Evolutionary conservation across 495 filamentous ascomycete species (phyloP), one percentile per base, ranked within the genome.

Genomic region (Penicillium cinerascens): DNA sequence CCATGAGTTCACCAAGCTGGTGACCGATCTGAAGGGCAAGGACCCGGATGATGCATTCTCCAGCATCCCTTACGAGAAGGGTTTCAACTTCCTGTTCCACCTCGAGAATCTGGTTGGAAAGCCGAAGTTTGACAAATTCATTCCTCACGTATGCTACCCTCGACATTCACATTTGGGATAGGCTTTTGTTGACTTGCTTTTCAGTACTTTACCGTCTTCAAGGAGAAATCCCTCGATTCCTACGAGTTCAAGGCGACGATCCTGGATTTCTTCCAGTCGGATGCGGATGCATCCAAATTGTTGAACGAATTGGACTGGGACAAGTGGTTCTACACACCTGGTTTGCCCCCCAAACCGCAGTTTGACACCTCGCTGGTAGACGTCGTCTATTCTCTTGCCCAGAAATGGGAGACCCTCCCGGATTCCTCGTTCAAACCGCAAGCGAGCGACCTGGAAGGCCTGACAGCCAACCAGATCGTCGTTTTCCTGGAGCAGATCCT

Each of bases 11-110:
- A 98, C 92, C 0, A 96, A 95, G 66, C 75, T 98, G 45, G 79
- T 95, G 48, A 80, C 90, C 41, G 85, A 87, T 58, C 82, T 97
- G 44, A 88, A 92, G 63, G 92, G 88, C 39, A 85, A 92, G 62
- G 91, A 97, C 62, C 92, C 92, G 0, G 93, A 97, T 68, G 92
- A 98, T 72, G 89, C 91, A 6, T 98, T 96, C 71, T 92, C 87
- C 44, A 86, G 81, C 25, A 76, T 97, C 23, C 93, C 93, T 6
- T 79, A 80, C 46, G 78, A 87, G 66, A 87, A 87, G 64, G 88
- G 88, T 4, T 91, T 88, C 60, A 81, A 80, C 53, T 88, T 89
- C 61, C 74, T 98, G 46, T 96, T 86, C 66, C 80, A 88, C 56
- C 79, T 98, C 8, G 93, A 98, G 55, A 85, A 83, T 25, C 76